Percentiles rank a stretch among this genome's conserved stretches.
These are phyloP conservation scores for Yarrowia keelungensis DNA, from an alignment of 805 yeast species.

Conservation along the genomic window DNA sequence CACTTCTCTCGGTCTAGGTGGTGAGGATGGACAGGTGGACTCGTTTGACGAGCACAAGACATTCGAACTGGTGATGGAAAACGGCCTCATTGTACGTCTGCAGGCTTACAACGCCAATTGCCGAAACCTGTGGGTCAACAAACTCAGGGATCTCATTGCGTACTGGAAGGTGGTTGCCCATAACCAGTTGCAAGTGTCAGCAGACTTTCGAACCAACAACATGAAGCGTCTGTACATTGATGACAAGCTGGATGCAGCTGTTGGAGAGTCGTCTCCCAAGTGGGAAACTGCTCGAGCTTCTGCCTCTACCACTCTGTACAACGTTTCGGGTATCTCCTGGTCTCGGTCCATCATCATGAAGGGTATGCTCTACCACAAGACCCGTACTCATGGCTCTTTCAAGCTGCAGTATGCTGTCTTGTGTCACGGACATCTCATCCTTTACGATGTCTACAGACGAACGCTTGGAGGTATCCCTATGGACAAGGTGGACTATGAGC, in stretches of 20 bases:
- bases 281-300: constrained; percentile 62
- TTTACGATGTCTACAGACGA: constrained; percentile 62
- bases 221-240: constrained; percentile 37
- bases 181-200: constrained; percentile 6
- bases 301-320: constrained; percentile 62
- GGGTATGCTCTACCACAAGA: constrained; percentile 74
- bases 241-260: constrained; percentile 63
- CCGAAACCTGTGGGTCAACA: constrained; percentile 29
- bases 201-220: constrained; percentile 23
- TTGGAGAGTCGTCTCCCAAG: constrained; percentile 56
- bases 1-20: constrained; percentile 57
- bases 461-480: constrained; percentile 56
- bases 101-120: constrained; percentile 27
- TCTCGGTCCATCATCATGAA: constrained; percentile 65
- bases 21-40: constrained; percentile 71
- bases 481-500: constrained; percentile 59
- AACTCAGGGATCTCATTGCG: constrained; percentile 22
- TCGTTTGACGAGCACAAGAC: constrained; percentile 44
- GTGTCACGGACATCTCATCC: constrained; percentile 70
- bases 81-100: constrained; percentile 22
- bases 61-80: constrained; percentile 35
- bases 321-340: constrained; percentile 64
- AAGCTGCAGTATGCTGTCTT: constrained; percentile 65
- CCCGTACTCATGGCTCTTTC: constrained; percentile 72
- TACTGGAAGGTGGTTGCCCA: constrained; percentile 35